Evolutionary conservation across 164 flowering plant species (phyloP).

Genomic region (Stephania japonica): DNA sequence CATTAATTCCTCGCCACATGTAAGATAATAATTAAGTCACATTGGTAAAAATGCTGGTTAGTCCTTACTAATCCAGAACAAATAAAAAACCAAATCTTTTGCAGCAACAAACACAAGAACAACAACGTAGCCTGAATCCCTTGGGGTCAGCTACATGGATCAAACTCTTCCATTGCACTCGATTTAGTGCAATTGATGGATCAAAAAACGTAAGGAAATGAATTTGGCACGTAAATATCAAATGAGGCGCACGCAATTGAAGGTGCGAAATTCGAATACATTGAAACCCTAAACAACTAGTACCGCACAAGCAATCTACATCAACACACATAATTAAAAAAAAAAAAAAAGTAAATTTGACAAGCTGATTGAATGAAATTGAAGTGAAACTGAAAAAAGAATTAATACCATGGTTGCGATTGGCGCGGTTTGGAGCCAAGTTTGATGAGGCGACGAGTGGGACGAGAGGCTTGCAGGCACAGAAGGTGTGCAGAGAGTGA

Average conservation of each 20-base stretch:
- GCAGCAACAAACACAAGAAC: background rate
- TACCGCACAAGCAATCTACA: background rate
- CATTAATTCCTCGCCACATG: background rate
- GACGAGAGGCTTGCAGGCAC: conserved; percentile 20
- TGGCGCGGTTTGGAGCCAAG: conserved; percentile 15
- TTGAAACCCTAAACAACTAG: background rate
- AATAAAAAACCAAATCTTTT: background rate
- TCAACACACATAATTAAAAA: background rate
- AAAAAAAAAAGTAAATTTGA: background rate
- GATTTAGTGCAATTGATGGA: background rate
- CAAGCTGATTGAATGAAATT: background rate
- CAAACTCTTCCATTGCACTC: background rate
- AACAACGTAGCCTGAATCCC: no score
- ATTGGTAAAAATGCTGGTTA: background rate
- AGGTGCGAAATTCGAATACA: background rate
- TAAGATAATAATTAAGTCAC: background rate
- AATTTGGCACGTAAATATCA: background rate
- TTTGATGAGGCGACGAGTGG: conserved; percentile 20
- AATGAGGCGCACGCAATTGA: background rate
- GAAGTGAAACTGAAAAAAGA: conserved; percentile 8
- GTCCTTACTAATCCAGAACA: background rate
- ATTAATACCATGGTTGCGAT: conserved; percentile 11
- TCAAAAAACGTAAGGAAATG: background rate
- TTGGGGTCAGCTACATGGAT: background rate
- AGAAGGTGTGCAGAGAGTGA: conserved; percentile 13